Percentiles rank a stretch among this genome's conserved stretches.
Conservation (phyloP, 177 flowering plant species). For the Vitis hybrid region DNA sequence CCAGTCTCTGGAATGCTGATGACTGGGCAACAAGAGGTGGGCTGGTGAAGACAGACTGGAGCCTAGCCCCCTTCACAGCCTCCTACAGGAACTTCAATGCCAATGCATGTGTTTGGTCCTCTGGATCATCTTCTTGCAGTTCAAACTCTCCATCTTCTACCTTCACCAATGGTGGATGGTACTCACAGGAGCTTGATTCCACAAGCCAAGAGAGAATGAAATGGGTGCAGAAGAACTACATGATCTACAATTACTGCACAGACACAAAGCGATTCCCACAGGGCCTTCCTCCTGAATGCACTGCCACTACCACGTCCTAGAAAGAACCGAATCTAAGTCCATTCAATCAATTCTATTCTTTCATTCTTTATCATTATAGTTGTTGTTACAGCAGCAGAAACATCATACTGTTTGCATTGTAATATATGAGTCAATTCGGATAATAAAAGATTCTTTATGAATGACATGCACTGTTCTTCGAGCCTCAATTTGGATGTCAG, state of each 20-base stretch:
- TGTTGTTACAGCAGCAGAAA: no score
- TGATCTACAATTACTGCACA: constrained; percentile 48
- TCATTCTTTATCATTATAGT: no score
- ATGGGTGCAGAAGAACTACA: constrained; percentile 46
- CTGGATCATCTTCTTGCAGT: constrained; percentile 15
- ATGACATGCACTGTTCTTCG: no score
- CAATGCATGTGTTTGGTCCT: constrained; percentile 17
- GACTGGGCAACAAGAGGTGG: constrained; percentile 55
- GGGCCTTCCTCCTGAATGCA: constrained; percentile 48
- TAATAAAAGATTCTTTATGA: no score
- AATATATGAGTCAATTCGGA: no score
- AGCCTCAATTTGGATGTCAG: no score
- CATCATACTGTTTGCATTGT: no score
- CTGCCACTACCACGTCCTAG: background rate
- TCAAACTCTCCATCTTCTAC: constrained; percentile 2
- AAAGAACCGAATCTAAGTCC: background rate
- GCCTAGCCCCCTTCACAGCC: constrained; percentile 39
- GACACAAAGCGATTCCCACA: constrained; percentile 46
- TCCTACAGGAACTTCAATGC: constrained; percentile 22
- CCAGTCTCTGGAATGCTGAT: constrained; percentile 53
- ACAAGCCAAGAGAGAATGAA: constrained; percentile 21
- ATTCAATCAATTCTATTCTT: background rate
- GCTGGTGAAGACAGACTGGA: constrained; percentile 45
- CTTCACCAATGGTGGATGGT: constrained; percentile 10
- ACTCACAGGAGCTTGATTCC: constrained; percentile 21